Base-by-base conservation (phyloP, 192 early-diverging fungal species). In the Umbelopsis vinacea region DNA sequence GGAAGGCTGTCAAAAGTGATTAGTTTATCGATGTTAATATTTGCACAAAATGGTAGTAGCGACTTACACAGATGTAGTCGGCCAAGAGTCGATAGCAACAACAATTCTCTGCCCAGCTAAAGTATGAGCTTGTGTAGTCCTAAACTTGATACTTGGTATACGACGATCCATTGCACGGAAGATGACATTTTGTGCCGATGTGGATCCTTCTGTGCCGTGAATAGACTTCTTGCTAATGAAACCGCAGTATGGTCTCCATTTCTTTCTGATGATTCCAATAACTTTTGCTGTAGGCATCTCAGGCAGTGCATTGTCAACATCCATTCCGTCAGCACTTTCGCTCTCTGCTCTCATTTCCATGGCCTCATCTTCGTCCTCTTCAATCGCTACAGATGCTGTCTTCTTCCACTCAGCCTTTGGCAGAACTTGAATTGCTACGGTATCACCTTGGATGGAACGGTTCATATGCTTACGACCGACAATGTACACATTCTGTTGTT, bases 181-280 rank as follows among this genome's bases (percentile, higher is more conserved):
- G 69, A 93, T 85, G 14, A 98, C 93, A 70, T 85, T 87, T 71
- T 93, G 89, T 10, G 88, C 80, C 0, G 82, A 83, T 15, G 83
- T 87, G 10, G 88, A 84, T 15, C 88, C 85, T 24, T 83, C 74
- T n/a, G 83, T 83, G 35, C 77, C 85, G 75, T 87, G 70, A 24
- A 88, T 74, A 46, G 88, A 87, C 78, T 92, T 84, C 46, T 87
- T 85, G 53, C 93, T 94, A 43, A 98, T 90, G 60, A 92, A 96
- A 37, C 95, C 95, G 80, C 98, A 99, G 75, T 92, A 94, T 48
- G 92, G 91, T 71, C 95, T 85, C 95, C 96, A 98, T 82, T 96
- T 96, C 68, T 94, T 92, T 67, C 94, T 91, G 75, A 99, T 93
- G 52, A 99, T 90, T 15, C 95, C 95, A 12, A 99, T 95, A 4